phyloP scores from a whole-genome alignment of 129 eudicot genomes.

The Ambrosia artemisiifolia region DNA sequence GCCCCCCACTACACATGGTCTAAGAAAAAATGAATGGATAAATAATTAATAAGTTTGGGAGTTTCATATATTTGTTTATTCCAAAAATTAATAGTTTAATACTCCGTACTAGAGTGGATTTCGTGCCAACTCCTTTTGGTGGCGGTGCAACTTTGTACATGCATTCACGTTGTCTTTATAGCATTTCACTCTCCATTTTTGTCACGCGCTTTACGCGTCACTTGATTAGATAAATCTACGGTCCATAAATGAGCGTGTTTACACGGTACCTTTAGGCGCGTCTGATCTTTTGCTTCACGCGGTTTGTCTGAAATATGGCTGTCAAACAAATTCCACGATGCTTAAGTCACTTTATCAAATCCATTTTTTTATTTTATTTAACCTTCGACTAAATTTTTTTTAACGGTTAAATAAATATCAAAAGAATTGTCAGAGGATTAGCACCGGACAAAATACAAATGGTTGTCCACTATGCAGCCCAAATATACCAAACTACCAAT shows the following conservation, averaged over 20 bases:
- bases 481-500: too few species aligned
- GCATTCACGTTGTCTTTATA: background rate
- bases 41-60: background rate
- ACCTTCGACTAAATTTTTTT: too few species aligned
- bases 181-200: background rate
- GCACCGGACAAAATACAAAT: too few species aligned
- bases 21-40: too few species aligned
- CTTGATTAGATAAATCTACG: background rate
- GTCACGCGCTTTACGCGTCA: background rate
- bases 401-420: too few species aligned
- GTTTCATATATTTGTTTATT: background rate
- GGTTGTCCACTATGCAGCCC: too few species aligned
- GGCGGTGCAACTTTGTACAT: conserved; percentile 19
- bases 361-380: too few species aligned
- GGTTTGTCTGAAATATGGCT: conserved; percentile 13
- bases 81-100: too few species aligned
- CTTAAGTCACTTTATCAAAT: background rate
- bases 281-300: background rate
- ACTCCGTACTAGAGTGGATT: too few species aligned
- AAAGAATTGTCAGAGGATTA: too few species aligned
- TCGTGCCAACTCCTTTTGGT: background rate
- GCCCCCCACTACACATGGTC: too few species aligned
- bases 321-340: conserved; percentile 15
- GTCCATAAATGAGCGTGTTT: background rate
- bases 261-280: background rate